Conservation (phyloP, 1,139 yeast species). For the Nakaseomyces uthaithaninus region DNA sequence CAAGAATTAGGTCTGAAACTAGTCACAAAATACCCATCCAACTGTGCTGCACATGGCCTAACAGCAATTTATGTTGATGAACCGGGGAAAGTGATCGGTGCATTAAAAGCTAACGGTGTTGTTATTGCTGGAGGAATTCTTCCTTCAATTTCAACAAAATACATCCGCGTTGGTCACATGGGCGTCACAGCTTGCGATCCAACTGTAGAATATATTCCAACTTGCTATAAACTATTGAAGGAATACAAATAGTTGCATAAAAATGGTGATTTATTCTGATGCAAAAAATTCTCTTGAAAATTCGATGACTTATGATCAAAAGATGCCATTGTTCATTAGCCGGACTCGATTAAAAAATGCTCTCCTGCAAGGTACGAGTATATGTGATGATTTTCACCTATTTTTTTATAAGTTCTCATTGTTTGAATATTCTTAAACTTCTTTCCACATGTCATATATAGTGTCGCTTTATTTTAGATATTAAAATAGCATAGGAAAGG, state of each 20-base stretch:
- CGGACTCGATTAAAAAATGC: no score
- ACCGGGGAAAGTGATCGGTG: constrained; percentile 54
- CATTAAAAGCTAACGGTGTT: constrained; percentile 59
- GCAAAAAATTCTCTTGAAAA: no score
- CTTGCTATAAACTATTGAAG: constrained; percentile 35
- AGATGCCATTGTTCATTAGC: no score
- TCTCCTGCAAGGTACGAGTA: no score
- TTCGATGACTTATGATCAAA: no score
- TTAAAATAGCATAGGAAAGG: no score
- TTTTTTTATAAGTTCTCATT: no score
- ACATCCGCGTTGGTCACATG: constrained; percentile 95
- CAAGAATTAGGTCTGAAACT: constrained; percentile 55
- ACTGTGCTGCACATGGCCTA: constrained; percentile 77
- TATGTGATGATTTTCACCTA: no score
- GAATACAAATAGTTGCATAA: constrained; percentile 4
- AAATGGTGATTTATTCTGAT: no score
- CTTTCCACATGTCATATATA: no score
- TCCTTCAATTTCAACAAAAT: constrained; percentile 68
- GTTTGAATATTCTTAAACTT: no score
- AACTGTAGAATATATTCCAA: constrained; percentile 35
- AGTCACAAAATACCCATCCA: constrained; percentile 46
- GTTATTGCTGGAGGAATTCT: constrained; percentile 89
- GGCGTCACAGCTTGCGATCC: constrained; percentile 53
- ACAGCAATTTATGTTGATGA: constrained; percentile 81
- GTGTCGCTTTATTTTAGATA: no score